phyloP scores from a whole-genome alignment of 2,329 filamentous ascomycete species.

The Neonectria coccinea region DNA sequence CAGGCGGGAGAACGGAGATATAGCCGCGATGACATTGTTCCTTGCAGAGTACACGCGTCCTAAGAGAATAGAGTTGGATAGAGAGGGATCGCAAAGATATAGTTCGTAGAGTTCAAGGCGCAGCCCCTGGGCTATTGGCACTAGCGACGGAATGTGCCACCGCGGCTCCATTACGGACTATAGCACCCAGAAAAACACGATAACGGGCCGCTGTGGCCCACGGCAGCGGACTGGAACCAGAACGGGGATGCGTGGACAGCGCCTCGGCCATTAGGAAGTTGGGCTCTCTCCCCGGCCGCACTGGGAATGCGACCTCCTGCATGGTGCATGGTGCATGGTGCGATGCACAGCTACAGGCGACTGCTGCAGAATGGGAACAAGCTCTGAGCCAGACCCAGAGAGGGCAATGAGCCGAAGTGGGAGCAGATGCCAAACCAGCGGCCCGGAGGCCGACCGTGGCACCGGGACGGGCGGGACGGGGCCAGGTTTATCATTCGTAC shows the following conservation, averaged over 20 bases:
- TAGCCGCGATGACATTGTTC: conserved; percentile 16
- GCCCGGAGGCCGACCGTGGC: conserved; percentile 39
- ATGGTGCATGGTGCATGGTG: conserved; percentile 43
- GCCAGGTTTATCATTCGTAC: conserved; percentile 23
- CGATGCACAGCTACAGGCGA: not conserved
- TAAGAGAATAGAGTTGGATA: conserved; percentile 12
- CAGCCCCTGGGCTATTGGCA: not conserved
- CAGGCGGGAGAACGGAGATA: conserved; percentile 14
- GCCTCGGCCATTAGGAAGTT: not conserved
- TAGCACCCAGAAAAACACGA: not conserved
- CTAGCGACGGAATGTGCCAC: not conserved
- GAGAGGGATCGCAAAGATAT: conserved; percentile 4
- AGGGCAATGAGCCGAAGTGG: conserved; percentile 29
- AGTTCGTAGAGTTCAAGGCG: not conserved
- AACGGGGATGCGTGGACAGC: not conserved
- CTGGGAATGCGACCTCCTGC: conserved; percentile 41
- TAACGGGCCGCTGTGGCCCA: conserved; percentile 8
- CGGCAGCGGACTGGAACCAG: not conserved
- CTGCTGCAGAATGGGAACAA: conserved; percentile 3
- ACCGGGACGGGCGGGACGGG: conserved; percentile 32
- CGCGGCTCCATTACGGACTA: conserved; percentile 1
- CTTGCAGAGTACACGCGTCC: conserved; percentile 5
- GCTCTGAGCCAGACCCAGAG: conserved; percentile 19
- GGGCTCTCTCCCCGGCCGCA: conserved; percentile 7
- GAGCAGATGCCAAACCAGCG: conserved; percentile 37